phyloP scores from a whole-genome alignment of 140 eudicot genomes.

The Bidens hawaiensis region DNA sequence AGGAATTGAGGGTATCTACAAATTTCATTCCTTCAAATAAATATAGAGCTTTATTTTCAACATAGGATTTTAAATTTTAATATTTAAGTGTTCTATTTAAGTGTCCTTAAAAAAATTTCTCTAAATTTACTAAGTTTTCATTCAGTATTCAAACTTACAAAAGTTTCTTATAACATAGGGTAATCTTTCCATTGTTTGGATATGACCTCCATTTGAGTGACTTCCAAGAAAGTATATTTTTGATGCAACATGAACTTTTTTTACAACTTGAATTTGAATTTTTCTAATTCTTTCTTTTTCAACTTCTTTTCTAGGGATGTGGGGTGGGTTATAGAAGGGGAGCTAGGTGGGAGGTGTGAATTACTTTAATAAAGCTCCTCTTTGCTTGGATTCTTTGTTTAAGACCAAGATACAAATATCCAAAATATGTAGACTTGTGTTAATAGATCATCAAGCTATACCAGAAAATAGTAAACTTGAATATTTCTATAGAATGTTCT shows the following conservation, averaged over 20 bases:
- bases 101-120: too few relatives aligned
- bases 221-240: not conserved
- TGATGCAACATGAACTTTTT: not conserved
- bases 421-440: not conserved
- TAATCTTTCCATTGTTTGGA: not conserved
- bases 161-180: too few relatives aligned
- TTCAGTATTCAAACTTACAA: too few relatives aligned
- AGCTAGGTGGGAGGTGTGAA: not conserved
- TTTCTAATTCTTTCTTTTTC: not conserved
- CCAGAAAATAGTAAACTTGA: not conserved
- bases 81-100: too few relatives aligned
- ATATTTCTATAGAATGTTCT: not conserved
- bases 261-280: not conserved
- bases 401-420: slow-evolving; percentile 9
- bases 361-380: slow-evolving; percentile 4
- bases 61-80: too few relatives aligned
- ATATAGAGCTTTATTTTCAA: not conserved
- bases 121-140: too few relatives aligned
- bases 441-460: not conserved
- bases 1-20: not conserved
- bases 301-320: not conserved
- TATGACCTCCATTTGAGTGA: not conserved
- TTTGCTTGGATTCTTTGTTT: not conserved
- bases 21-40: not conserved
- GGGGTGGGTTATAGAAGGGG: too few relatives aligned